phyloP scores from a whole-genome alignment of 345 rosid genomes.

The Viola odorata region DNA sequence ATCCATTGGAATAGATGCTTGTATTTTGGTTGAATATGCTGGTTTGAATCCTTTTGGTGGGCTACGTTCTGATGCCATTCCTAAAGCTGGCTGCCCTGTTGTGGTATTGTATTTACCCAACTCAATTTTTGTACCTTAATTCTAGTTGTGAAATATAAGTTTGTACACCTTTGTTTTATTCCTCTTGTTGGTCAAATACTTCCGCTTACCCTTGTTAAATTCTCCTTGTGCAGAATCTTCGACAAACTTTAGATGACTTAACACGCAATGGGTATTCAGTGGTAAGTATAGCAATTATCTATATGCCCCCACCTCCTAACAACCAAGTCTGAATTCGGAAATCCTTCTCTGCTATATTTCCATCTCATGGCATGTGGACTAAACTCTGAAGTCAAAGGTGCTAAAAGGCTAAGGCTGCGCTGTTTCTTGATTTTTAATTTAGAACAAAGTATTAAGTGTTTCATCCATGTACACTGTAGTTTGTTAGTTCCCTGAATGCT shows the following conservation, averaged over 20 bases:
- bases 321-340: not conserved
- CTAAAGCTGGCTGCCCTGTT: slow-evolving; percentile 96
- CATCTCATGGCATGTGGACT: not conserved
- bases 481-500: too few species aligned
- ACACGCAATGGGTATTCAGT: slow-evolving; percentile 81
- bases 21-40: slow-evolving; percentile 92
- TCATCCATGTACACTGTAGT: too few species aligned
- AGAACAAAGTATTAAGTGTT: too few species aligned
- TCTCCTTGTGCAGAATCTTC: slow-evolving; percentile 65
- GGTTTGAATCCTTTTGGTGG: slow-evolving; percentile 98
- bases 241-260: slow-evolving; percentile 97
- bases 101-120: slow-evolving; percentile 46
- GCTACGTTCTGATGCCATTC: slow-evolving; percentile 74
- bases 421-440: too few species aligned
- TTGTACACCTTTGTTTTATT: not conserved
- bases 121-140: not conserved
- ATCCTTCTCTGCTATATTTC: not conserved
- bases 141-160: not conserved
- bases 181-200: not conserved
- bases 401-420: too few species aligned
- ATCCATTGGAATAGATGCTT: slow-evolving; percentile 93
- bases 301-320: not conserved
- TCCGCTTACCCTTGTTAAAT: not conserved
- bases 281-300: slow-evolving; percentile 41
- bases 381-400: too few species aligned